Percentiles rank a stretch among this genome's conserved stretches.
phyloP scores from a whole-genome alignment of 2,329 filamentous ascomycete species.

The Spiromastix sp. region DNA sequence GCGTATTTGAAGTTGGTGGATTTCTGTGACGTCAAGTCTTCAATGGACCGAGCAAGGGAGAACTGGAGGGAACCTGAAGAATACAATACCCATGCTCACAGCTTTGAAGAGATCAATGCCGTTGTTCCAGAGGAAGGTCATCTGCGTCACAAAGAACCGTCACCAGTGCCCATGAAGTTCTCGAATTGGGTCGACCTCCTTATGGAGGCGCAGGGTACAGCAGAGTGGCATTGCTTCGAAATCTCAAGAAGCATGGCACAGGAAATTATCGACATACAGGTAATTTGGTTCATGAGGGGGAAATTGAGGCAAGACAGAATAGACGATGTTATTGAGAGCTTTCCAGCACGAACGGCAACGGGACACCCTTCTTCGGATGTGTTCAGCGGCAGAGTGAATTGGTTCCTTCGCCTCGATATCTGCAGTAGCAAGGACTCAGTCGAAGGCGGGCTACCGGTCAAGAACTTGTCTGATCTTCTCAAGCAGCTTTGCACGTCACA shows the following conservation, averaged over 20 bases:
- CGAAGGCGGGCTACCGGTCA: constrained; percentile 17
- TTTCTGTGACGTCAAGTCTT: background rate
- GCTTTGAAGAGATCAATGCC: background rate
- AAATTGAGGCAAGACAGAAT: constrained; percentile 8
- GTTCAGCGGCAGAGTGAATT: constrained; percentile 9
- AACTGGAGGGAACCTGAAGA: background rate
- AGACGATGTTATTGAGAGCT: constrained; percentile 17
- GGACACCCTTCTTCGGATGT: constrained; percentile 26
- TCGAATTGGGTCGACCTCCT: background rate
- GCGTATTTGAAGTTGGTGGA: background rate
- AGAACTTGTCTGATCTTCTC: constrained; percentile 24
- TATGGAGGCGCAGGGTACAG: background rate
- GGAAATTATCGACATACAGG: background rate
- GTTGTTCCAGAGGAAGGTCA: background rate
- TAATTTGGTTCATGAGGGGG: background rate
- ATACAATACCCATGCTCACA: background rate
- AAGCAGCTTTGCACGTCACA: constrained; percentile 30
- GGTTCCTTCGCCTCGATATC: constrained; percentile 33
- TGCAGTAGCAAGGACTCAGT: constrained; percentile 37
- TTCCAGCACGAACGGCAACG: constrained; percentile 15
- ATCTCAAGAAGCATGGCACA: background rate
- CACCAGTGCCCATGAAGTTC: background rate
- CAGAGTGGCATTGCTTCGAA: constrained; percentile 1
- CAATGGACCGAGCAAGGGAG: background rate
- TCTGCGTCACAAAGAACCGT: background rate